phyloP scores from a whole-genome alignment of 768 basidiomycete genomes.

The Suillus cothurnatus region DNA sequence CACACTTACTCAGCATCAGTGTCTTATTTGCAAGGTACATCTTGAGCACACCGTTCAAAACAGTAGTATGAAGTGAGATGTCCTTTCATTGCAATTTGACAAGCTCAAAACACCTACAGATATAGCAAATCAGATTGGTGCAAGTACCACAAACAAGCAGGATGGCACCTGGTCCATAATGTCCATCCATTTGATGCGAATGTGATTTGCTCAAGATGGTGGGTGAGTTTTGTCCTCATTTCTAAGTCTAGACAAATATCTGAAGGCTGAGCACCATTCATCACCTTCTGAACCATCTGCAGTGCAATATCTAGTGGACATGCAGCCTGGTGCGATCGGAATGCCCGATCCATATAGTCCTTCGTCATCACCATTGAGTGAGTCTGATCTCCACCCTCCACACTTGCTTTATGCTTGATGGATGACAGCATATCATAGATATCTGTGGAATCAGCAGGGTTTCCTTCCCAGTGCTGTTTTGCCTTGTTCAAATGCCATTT shows the following conservation, averaged over 20 bases:
- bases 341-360: background rate
- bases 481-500: background rate
- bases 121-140: background rate
- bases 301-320: background rate
- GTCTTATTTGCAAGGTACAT: constrained; percentile 8
- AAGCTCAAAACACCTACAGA: constrained; percentile 34
- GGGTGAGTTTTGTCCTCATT: background rate
- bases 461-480: constrained; percentile 18
- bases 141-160: accelerated
- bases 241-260: background rate
- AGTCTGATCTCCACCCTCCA: constrained; percentile 22
- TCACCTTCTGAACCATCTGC: background rate
- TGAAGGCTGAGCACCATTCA: background rate
- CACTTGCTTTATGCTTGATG: constrained; percentile 23
- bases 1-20: constrained; percentile 13
- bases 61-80: constrained; percentile 12
- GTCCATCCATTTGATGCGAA: background rate
- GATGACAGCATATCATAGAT: constrained; percentile 27
- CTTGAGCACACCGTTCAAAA: constrained; percentile 5
- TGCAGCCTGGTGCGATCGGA: background rate
- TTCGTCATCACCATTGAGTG: constrained; percentile 31
- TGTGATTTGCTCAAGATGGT: background rate
- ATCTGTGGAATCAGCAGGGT: constrained; percentile 28
- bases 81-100: constrained; percentile 26
- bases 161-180: constrained; percentile 2